A percentile compares a stretch with the other conserved stretches of the same genome.
Evolutionary conservation across 2,329 filamentous ascomycete species (phyloP).

Genomic region (Macroventuria anomochaeta): DNA sequence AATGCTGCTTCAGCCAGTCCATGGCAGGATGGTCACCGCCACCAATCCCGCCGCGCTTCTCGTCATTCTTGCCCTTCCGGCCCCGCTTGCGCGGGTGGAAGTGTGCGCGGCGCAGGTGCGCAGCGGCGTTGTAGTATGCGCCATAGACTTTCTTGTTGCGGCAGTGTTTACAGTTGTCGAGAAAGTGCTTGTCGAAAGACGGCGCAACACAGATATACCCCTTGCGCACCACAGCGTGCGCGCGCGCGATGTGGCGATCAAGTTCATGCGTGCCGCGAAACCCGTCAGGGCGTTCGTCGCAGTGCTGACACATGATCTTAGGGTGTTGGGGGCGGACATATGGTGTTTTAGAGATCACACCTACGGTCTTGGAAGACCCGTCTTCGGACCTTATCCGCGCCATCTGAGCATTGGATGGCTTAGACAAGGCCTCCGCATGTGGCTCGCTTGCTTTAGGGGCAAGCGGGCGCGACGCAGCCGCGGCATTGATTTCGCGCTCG

Average conservation of each 20-base stretch:
- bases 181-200: slow-evolving; percentile 65
- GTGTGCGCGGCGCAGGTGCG: slow-evolving; percentile 85
- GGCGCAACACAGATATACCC: slow-evolving; percentile 70
- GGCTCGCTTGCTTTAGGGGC: slow-evolving; percentile 52
- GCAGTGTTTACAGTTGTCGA: slow-evolving; percentile 85
- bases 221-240: slow-evolving; percentile 67
- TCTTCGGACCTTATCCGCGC: slow-evolving; percentile 59
- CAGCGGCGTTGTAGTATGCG: slow-evolving; percentile 93
- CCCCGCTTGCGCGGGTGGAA: slow-evolving; percentile 75
- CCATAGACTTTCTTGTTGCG: slow-evolving; percentile 78
- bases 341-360: slow-evolving; percentile 58
- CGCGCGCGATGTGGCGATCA: slow-evolving; percentile 61
- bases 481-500: slow-evolving; percentile 57
- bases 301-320: slow-evolving; percentile 74
- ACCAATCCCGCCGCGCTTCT: slow-evolving; percentile 66
- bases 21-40: slow-evolving; percentile 68
- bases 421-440: slow-evolving; percentile 30
- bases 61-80: slow-evolving; percentile 62
- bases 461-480: slow-evolving; percentile 57
- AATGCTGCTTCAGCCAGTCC: slow-evolving; percentile 63
- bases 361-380: slow-evolving; percentile 62
- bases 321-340: slow-evolving; percentile 71
- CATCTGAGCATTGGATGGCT: slow-evolving; percentile 55
- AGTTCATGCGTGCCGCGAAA: slow-evolving; percentile 86
- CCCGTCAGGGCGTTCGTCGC: slow-evolving; percentile 74